Base-by-base conservation (phyloP, 139 green algal genomes). In the Chlamydomonas schloesseri region DNA sequence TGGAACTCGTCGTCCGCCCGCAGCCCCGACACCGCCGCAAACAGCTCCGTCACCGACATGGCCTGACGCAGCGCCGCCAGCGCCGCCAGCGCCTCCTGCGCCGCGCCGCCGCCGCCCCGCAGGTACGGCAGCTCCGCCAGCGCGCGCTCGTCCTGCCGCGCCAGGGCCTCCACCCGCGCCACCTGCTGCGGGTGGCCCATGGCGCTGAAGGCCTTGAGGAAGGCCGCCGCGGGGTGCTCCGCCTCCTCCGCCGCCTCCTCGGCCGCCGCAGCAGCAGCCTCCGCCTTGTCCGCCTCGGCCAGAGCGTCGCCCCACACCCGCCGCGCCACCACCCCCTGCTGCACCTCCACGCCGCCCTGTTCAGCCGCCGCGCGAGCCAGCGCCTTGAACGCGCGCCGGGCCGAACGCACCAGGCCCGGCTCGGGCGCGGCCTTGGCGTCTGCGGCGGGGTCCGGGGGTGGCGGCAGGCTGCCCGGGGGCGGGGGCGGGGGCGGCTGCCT, bases 1-100 rank as follows among this genome's bases (percentile, higher is more conserved):
- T 95, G 92, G 64, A 94, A 95, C 28, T 91, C 81, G 57, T 93
- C 90, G 71, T 95, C 92, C 0, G 79, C 71, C 3, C 92, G 90
- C 83, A 94, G 72, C 2, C 86, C 88, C 1, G 83, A 71, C 9
- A 94, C 55, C 0, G 91, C 91, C 83, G 47, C n/a, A 26, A 85
- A 62, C 78, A 74, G 26, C 36, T 87, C 29, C 50, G 87, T 82
- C 82, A 89, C 82, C 2, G 3, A 24, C 37, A 87, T 73, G 2
- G 82, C 76, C 42, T 65, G 42, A 8, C 78, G 78, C 64, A 84
- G 78, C 46, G 29, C 78, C 42, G 64, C 21, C 3, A 84, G 20
- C 31, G 78, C 64, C 42, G 42, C 55, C 53, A 69, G 72, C 11
- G 82, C 82, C 2, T 80, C 70, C 1, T 15, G 6, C 42, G 42